Percentiles rank a stretch among this genome's conserved stretches.
Conservation (phyloP, 495 filamentous ascomycete species). For the Podospora pseudoanserina region DNA sequence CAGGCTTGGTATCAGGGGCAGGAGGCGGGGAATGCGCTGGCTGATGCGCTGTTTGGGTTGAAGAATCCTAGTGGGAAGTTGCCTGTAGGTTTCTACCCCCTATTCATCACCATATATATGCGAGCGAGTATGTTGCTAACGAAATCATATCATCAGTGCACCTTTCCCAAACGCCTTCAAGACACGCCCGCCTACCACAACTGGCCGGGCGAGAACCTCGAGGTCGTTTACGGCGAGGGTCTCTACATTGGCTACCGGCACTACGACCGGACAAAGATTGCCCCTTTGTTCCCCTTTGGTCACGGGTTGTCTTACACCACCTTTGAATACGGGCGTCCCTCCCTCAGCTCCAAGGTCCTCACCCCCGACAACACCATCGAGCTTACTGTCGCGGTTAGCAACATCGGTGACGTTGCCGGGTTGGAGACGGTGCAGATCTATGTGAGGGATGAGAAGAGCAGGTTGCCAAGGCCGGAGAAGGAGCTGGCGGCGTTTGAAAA, state of each 20-base stretch:
- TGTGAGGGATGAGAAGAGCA: constrained; percentile 52
- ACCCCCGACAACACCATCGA: constrained; percentile 53
- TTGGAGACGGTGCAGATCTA: constrained; percentile 81
- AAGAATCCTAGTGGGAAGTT: constrained; percentile 83
- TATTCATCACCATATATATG: not conserved
- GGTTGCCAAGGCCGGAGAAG: constrained; percentile 65
- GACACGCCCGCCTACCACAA: constrained; percentile 82
- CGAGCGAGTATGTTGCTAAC: not conserved
- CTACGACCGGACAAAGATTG: constrained; percentile 67
- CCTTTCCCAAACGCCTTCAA: constrained; percentile 67
- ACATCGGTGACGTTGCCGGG: constrained; percentile 61
- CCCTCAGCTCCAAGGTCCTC: constrained; percentile 47
- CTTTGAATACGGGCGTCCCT: constrained; percentile 64
- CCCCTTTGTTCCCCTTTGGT: constrained; percentile 74
- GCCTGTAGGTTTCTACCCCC: constrained; percentile 46
- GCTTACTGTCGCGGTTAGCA: constrained; percentile 62
- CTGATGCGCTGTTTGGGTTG: constrained; percentile 81
- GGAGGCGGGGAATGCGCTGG: constrained; percentile 82
- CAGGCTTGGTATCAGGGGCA: constrained; percentile 82
- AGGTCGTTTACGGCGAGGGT: constrained; percentile 79
- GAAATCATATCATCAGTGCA: constrained; percentile 37
- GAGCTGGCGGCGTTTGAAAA: constrained; percentile 81
- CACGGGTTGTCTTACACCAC: constrained; percentile 80
- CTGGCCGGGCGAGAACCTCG: constrained; percentile 75
- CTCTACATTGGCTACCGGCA: constrained; percentile 80